Percentiles rank a stretch among this genome's conserved stretches.
These are phyloP conservation scores for Phlegmacium glaucopus DNA, from an alignment of 768 basidiomycete species.

Conservation along the genomic window DNA sequence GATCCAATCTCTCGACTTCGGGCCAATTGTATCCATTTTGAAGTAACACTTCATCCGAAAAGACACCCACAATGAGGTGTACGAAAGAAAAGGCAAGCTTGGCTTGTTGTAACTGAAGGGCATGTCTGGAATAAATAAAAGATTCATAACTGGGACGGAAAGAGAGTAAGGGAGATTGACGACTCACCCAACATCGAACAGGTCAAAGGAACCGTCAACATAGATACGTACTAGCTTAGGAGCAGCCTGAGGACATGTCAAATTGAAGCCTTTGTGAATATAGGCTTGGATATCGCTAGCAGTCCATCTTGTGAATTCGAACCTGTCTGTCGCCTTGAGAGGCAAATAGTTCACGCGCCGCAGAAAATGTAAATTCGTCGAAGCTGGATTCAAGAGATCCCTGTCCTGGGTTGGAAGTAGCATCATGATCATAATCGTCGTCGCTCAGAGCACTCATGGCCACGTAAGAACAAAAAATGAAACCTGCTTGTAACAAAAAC, in stretches of 20 bases:
- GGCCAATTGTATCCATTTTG: no score
- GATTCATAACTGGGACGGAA: constrained; percentile 5
- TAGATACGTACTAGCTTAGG: constrained; percentile 59
- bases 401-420: constrained; percentile 62
- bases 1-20: no score
- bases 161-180: constrained; percentile 3
- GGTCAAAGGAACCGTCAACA: constrained; percentile 75
- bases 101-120: no score
- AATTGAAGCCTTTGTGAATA: constrained; percentile 36
- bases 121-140: no score
- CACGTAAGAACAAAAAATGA: constrained; percentile 12
- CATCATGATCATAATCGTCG: constrained; percentile 78
- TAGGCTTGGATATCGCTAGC: no score
- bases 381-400: no score
- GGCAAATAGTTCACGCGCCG: constrained; percentile 45
- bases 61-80: no score
- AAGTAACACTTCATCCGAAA: no score
- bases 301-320: constrained; percentile 56
- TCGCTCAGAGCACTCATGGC: constrained; percentile 46
- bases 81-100: no score
- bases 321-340: constrained; percentile 44
- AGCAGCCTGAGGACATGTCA: constrained; percentile 15
- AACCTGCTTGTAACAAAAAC: not conserved
- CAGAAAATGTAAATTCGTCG: constrained; percentile 36
- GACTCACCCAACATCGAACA: constrained; percentile 52